Evolutionary conservation across 2,329 filamentous ascomycete species (phyloP), one percentile per base, ranked within the genome.

Genomic region (Aureobasidium namibiae): DNA sequence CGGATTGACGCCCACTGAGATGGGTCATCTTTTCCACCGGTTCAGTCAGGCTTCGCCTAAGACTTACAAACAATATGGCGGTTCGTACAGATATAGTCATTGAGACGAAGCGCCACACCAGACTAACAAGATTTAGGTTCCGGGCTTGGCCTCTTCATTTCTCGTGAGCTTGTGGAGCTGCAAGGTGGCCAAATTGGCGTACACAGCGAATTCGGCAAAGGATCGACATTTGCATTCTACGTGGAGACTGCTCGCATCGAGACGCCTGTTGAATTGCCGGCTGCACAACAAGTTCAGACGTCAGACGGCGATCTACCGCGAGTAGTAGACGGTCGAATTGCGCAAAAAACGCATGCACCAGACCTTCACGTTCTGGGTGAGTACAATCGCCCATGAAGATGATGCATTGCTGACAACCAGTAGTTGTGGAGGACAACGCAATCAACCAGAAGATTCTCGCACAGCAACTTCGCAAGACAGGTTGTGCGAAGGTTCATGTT

Each of bases 71-170:
- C 48, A 52, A 31, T 31, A 31, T 31, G 29, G 29, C 5, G 34
- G 48, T 52, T 14, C 9, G 48, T 52, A 16, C 16, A 86, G 62
- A 80, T 84, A 87, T 4, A 7, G 88, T 63, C 10, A 4, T 14
- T 21, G 0, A 21, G 29, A 36, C 6, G 2, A 16, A 18, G 11
- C 31, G n/a, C 33, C 38, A 11, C 38, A 5, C 29, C 5, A 31
- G 10, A 31, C 29, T 31, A 6, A 31, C 29, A 31, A 6, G 29
- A 31, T 10, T 31, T 31, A 31, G 29, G 29, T 31, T 31, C 29
- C 0, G 86, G 86, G 0, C 75, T 89, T 1, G 86, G 86, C 0
- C 74, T 89, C 0, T 88, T 87, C 66, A 88, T 88, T 59, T 85
- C 81, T 42, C 78, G 84, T 14, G 78, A 83, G 29, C 75, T 89